These are phyloP conservation scores for Tolypocladium album DNA, from an alignment of 2,329 filamentous ascomycete genomes.

Conservation along the genomic window DNA sequence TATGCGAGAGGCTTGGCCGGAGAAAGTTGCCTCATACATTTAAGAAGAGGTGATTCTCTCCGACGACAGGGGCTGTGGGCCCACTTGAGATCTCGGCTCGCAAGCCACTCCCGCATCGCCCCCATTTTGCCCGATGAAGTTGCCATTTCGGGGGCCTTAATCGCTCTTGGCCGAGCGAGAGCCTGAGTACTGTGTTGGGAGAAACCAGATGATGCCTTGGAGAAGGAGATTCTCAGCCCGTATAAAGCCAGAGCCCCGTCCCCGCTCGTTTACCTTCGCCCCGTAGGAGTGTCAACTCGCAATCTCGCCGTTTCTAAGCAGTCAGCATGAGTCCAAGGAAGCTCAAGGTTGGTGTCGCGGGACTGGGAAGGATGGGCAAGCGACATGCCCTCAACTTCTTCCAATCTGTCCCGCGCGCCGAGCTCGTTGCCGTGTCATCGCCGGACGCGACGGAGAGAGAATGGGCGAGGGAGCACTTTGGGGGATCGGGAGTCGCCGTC, in stretches of 20 bases:
- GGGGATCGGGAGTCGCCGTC: conserved; percentile 29
- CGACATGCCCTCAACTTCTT: conserved; percentile 39
- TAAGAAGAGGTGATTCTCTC: neutral
- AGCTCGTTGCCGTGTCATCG: conserved; percentile 37
- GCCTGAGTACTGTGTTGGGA: neutral
- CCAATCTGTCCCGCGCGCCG: conserved; percentile 31
- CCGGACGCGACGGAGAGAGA: conserved; percentile 30
- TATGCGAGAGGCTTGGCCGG: neutral
- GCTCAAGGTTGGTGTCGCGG: conserved; percentile 33
- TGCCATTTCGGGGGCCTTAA: neutral
- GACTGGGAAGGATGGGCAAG: conserved; percentile 41
- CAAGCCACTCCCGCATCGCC: neutral
- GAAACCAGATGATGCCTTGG: neutral
- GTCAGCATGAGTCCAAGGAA: conserved; percentile 14
- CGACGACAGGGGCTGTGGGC: neutral
- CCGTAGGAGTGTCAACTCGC: neutral
- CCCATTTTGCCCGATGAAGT: neutral
- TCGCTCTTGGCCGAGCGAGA: neutral
- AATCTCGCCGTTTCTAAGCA: too few relatives aligned
- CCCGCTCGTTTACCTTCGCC: neutral
- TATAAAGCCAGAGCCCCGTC: neutral
- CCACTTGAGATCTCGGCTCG: neutral
- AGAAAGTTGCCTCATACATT: neutral
- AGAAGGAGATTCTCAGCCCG: neutral
- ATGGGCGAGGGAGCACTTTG: conserved; percentile 32